phyloP scores from a whole-genome alignment of 2,329 filamentous ascomycete genomes.

The Xylaria sp. region DNA sequence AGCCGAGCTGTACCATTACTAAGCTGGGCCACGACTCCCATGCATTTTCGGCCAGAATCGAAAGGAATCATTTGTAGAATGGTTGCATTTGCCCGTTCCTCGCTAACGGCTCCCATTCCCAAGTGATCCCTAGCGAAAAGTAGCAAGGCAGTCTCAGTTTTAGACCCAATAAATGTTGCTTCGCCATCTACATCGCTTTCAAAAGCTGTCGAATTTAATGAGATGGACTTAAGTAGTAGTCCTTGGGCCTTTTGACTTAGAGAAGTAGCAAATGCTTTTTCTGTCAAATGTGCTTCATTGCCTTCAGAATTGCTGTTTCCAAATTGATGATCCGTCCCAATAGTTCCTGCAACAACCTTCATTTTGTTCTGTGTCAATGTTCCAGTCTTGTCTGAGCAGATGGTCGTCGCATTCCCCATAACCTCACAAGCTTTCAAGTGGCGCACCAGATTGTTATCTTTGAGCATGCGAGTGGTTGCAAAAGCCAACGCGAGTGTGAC shows the following conservation, averaged over 20 bases:
- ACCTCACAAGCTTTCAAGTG: slow-evolving; percentile 83
- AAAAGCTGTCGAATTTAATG: slow-evolving; percentile 78
- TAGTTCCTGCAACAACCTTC: slow-evolving; percentile 71
- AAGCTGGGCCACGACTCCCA: slow-evolving; percentile 68
- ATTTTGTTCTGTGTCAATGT: slow-evolving; percentile 76
- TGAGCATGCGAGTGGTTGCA: slow-evolving; percentile 80
- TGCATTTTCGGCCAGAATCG: slow-evolving; percentile 79
- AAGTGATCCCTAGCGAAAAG: slow-evolving; percentile 74
- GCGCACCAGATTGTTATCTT: slow-evolving; percentile 80
- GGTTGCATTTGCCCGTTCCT: slow-evolving; percentile 70
- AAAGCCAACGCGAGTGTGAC: slow-evolving; percentile 83
- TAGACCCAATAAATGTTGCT: slow-evolving; percentile 77
- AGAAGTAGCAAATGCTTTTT: slow-evolving; percentile 60
- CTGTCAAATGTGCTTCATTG: slow-evolving; percentile 52
- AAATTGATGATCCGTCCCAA: slow-evolving; percentile 68
- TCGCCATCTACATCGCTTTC: slow-evolving; percentile 77
- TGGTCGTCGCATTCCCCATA: slow-evolving; percentile 81
- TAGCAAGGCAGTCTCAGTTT: slow-evolving; percentile 81
- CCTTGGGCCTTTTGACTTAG: slow-evolving; percentile 62
- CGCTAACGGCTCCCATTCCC: slow-evolving; percentile 72
- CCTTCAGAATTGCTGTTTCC: slow-evolving; percentile 53
- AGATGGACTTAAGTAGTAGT: slow-evolving; percentile 68
- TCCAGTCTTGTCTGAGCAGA: slow-evolving; percentile 76
- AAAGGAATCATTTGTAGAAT: slow-evolving; percentile 78
- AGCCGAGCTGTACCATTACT: slow-evolving; percentile 64